Conservation (phyloP, 2,329 filamentous ascomycete species). For the Pezicula radicicola region DNA sequence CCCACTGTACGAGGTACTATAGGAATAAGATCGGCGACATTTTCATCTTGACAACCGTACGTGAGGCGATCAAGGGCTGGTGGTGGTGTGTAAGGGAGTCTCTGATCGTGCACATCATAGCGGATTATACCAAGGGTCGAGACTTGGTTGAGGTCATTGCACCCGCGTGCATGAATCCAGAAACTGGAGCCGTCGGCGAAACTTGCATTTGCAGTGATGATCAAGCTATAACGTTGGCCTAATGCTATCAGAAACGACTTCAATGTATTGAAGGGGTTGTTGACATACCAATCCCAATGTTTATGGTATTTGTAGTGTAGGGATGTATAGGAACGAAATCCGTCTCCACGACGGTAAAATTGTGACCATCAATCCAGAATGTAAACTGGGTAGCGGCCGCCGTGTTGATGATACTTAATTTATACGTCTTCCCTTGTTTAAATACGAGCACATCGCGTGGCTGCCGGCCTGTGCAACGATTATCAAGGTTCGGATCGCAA, state of each 20-base stretch:
- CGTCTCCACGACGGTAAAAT: slow-evolving; percentile 61
- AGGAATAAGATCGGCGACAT: slow-evolving; percentile 20
- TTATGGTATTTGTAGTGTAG: slow-evolving; percentile 42
- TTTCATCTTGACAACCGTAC: slow-evolving; percentile 18
- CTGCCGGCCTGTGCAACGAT: slow-evolving; percentile 1
- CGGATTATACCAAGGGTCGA: slow-evolving; percentile 19
- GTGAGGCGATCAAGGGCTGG: slow-evolving; percentile 2
- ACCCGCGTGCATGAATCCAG: slow-evolving; percentile 53
- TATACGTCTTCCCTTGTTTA: slow-evolving; percentile 1
- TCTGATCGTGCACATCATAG: slow-evolving; percentile 15
- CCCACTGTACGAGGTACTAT: slow-evolving; percentile 19
- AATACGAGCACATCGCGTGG: background rate
- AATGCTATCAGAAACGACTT: background rate
- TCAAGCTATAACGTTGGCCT: slow-evolving; percentile 62
- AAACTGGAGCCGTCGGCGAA: slow-evolving; percentile 42
- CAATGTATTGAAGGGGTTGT: background rate
- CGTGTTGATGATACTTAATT: slow-evolving; percentile 30
- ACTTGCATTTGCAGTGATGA: slow-evolving; percentile 56
- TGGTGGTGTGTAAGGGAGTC: slow-evolving; percentile 10
- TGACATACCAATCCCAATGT: slow-evolving; percentile 43
- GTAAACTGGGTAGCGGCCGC: background rate
- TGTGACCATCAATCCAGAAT: slow-evolving; percentile 41
- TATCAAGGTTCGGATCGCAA: slow-evolving; percentile 1
- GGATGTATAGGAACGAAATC: slow-evolving; percentile 54
- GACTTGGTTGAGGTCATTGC: background rate